A percentile compares a stretch with the other conserved stretches of the same genome.
Conservation (phyloP, 2,329 filamentous ascomycete species). For the Fusarium sp. region DNA sequence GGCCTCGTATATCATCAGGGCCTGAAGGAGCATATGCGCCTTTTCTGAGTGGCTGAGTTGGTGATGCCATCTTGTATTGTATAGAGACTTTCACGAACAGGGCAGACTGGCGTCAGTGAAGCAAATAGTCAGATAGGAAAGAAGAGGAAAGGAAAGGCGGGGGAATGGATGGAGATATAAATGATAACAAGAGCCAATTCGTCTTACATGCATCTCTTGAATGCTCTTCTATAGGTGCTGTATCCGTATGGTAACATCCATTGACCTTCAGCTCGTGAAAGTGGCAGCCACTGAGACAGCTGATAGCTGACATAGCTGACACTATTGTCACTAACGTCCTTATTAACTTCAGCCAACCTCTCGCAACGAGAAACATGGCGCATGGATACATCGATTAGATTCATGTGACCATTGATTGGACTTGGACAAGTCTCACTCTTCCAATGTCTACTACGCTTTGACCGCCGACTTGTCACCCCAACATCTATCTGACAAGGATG, state of each 20-base stretch:
- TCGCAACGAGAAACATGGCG: not conserved
- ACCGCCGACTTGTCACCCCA: not conserved
- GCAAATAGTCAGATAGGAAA: not conserved
- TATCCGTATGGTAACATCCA: not conserved
- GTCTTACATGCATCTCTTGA: not conserved
- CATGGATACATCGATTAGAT: not conserved
- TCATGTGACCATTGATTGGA: not conserved
- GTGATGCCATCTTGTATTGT: conserved; percentile 19
- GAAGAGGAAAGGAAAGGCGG: not conserved
- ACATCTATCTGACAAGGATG: not conserved
- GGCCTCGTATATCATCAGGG: conserved; percentile 35
- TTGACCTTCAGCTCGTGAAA: not conserved
- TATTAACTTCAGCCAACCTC: conserved; percentile 13
- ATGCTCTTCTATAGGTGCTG: not conserved
- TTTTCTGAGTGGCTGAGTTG: conserved; percentile 19
- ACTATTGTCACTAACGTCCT: conserved; percentile 13
- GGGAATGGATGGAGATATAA: not conserved
- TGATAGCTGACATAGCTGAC: not conserved
- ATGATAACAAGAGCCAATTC: not conserved
- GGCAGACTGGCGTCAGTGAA: not conserved
- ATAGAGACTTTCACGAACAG: not conserved
- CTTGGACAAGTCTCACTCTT: not conserved
- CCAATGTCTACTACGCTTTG: conserved; percentile 10
- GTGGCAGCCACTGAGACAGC: conserved; percentile 1
- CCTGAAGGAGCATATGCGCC: conserved; percentile 35